These are phyloP conservation scores for Plantago elongata DNA, from an alignment of 257 asterid species.

Conservation along the genomic window DNA sequence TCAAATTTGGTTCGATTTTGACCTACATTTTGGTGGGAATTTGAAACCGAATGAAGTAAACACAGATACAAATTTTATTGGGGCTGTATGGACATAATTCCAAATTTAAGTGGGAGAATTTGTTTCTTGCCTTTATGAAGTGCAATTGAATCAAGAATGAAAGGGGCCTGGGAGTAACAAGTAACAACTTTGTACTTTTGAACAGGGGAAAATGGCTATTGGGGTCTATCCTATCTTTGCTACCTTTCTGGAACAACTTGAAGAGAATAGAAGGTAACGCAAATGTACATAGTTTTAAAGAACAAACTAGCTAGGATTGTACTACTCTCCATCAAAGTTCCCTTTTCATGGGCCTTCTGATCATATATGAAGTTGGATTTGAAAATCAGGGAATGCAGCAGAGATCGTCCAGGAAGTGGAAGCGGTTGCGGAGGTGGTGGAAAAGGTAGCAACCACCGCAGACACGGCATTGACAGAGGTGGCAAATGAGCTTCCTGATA, in stretches of 20 bases:
- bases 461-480: slow-evolving; percentile 45
- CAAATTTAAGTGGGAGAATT: no score
- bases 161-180: no score
- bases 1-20: no score
- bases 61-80: no score
- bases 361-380: not conserved
- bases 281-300: not conserved
- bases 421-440: slow-evolving; percentile 54
- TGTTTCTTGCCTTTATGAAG: no score
- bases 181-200: not conserved
- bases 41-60: no score
- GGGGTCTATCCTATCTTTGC: slow-evolving; percentile 42
- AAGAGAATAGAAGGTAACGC: slow-evolving; percentile 50
- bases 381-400: slow-evolving; percentile 40
- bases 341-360: not conserved
- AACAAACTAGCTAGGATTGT: no score
- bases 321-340: not conserved
- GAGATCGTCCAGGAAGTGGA: slow-evolving; percentile 55
- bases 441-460: slow-evolving; percentile 43
- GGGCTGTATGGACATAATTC: no score
- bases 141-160: no score
- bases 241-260: slow-evolving; percentile 51
- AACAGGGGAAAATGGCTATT: slow-evolving; percentile 59
- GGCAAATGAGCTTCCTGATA: slow-evolving; percentile 50
- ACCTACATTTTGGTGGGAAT: no score